A percentile compares a stretch with the other conserved stretches of the same genome.
phyloP scores from a whole-genome alignment of 108 stramenopile species.

The Pseudonitzschia delicatissima region DNA sequence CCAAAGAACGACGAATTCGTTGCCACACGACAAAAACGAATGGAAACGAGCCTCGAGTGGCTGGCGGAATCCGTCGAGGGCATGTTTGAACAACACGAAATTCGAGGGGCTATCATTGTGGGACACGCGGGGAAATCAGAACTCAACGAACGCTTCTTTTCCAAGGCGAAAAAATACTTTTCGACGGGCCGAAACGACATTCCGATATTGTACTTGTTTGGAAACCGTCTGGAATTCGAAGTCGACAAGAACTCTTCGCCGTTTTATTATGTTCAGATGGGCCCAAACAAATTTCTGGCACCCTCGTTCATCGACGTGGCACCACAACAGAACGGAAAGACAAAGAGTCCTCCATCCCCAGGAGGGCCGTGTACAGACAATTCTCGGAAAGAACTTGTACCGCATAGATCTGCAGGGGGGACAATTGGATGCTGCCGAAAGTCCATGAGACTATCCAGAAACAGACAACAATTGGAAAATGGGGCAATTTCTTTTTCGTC shows the following conservation, averaged over 20 bases:
- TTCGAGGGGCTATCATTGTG: constrained; percentile 21
- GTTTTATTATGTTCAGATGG: constrained; percentile 20
- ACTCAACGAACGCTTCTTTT: constrained; percentile 12
- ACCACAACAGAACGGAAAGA: neutral
- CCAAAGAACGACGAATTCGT: neutral
- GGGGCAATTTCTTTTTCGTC: neutral
- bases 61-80: neutral
- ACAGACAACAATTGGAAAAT: neutral
- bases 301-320: constrained; percentile 24
- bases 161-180: constrained; percentile 2
- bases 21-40: neutral
- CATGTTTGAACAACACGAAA: neutral
- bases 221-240: constrained; percentile 22
- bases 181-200: neutral
- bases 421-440: neutral
- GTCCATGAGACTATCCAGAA: neutral
- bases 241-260: constrained; percentile 10
- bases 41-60: constrained; percentile 11
- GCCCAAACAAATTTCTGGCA: constrained; percentile 8
- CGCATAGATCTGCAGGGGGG: constrained; percentile 5
- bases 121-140: constrained; percentile 21
- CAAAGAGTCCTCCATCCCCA: too few species aligned
- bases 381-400: neutral
- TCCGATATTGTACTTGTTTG: constrained; percentile 31
- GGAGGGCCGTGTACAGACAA: constrained; percentile 12